Evolutionary conservation across 306 rosid species (phyloP), one percentile per base, ranked within the genome.

Genomic region (Potentilla sterilis): DNA sequence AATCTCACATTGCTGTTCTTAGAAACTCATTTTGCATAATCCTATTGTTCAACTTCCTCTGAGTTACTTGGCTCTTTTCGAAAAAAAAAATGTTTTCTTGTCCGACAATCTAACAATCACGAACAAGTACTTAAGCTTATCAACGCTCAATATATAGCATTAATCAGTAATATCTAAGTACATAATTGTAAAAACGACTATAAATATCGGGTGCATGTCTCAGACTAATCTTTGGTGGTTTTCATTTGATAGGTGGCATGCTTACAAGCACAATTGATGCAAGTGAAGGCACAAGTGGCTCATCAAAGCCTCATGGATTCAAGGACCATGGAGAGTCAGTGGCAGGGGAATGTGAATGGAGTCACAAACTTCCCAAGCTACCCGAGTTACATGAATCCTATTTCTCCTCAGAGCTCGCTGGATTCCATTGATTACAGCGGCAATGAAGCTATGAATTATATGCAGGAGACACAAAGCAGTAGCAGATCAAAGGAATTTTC

Each of bases 401-500:
- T 92, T 64, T 92, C 97, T 55, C 99, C 98, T 52, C 98, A 89
- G 77, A 90, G 98, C 81, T 96, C 96, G 2, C 85, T 88, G 24
- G 98, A 92, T 51, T 90, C 96, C 15, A 67, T 87, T 57, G 92
- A 92, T 64, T 89, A 84, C 42, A 86, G 72, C 75, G 80, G 75
- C 51, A 34, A 24, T 28, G 72, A 82, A 66, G 87, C 77, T 65
- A 78, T 76, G 37, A 83, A 84, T 62, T 73, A 62, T 44, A 76
- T 83, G 89, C 93, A 83, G 51, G 97, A 89, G 47, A 80, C 80
- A 46, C 85, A 85, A 51, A 88, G 90, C 75, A 64, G 79, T 48
- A 80, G 80, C 54, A 80, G 85, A 48, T 32, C 41, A 35, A 88
- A 89, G 41, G 77, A 87, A 47, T 82, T 85, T 65, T 73, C 81